These are phyloP conservation scores for Aegilops sharonensis DNA, from an alignment of 176 grass and related monocot genomes.

Conservation along the genomic window DNA sequence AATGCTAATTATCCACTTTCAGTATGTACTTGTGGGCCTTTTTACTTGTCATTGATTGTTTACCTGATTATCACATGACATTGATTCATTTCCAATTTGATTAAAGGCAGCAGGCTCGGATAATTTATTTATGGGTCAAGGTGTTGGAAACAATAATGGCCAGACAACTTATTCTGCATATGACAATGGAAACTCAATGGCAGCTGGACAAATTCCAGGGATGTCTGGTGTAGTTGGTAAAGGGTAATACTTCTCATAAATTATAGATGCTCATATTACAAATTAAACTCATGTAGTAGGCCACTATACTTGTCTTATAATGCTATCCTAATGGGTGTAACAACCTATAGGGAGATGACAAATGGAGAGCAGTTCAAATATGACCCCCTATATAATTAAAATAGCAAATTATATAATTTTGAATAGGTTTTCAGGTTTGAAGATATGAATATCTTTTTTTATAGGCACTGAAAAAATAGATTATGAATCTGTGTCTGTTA, in stretches of 20 bases:
- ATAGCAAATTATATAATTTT: not conserved
- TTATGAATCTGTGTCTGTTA: slow-evolving; percentile 7
- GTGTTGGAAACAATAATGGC: slow-evolving; percentile 49
- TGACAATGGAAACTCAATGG: slow-evolving; percentile 50
- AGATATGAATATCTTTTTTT: not conserved
- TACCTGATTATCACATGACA: slow-evolving; percentile 13
- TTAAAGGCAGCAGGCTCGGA: slow-evolving; percentile 37
- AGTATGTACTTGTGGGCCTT: slow-evolving; percentile 27
- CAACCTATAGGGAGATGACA: not conserved
- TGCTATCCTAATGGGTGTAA: not conserved
- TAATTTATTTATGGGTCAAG: slow-evolving; percentile 51
- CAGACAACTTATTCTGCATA: slow-evolving; percentile 47
- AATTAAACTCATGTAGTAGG: not conserved
- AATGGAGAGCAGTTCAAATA: not conserved
- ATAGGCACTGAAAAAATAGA: not conserved
- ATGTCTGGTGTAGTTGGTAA: slow-evolving; percentile 72
- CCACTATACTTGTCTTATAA: not conserved
- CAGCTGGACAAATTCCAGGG: slow-evolving; percentile 41
- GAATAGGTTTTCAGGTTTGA: not conserved
- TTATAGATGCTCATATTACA: slow-evolving; percentile 11
- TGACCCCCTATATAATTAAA: not conserved
- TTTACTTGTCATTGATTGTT: not conserved
- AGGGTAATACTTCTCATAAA: slow-evolving; percentile 56
- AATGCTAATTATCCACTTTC: slow-evolving; percentile 54
- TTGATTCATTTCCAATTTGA: slow-evolving; percentile 31